These are phyloP conservation scores for Diaporthe amygdali DNA, from an alignment of 2,329 filamentous ascomycete species.

Conservation along the genomic window DNA sequence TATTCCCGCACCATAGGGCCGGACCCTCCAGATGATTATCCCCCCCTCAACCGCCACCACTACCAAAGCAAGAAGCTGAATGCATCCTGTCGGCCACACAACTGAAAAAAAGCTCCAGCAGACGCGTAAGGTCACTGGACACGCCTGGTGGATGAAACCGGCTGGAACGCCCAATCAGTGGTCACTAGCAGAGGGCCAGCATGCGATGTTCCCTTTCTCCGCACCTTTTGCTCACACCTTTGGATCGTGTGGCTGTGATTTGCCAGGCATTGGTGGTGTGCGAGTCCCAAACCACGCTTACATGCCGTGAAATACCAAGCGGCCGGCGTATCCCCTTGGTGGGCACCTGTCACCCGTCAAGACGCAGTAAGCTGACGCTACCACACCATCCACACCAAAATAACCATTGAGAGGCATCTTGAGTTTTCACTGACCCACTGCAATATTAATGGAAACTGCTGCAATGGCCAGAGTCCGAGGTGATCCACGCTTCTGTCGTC, in stretches of 20 bases:
- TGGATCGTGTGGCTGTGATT: neutral
- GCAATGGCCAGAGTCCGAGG: constrained; percentile 1
- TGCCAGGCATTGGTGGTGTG: neutral
- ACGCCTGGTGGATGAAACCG: neutral
- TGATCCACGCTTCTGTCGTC: neutral
- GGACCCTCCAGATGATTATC: neutral
- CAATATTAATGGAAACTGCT: constrained; percentile 6
- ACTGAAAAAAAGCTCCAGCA: neutral
- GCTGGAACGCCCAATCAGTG: neutral
- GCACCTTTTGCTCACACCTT: neutral
- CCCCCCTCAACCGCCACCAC: no score
- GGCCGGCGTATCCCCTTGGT: neutral
- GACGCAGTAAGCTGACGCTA: constrained; percentile 9
- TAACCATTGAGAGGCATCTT: constrained; percentile 7
- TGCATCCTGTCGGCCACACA: neutral
- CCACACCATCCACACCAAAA: constrained; percentile 9
- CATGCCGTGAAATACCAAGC: neutral
- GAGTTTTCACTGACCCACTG: neutral
- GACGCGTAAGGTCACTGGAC: constrained; percentile 2
- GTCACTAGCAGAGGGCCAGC: neutral
- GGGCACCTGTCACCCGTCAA: neutral
- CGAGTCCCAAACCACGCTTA: constrained; percentile 1
- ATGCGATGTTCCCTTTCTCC: neutral
- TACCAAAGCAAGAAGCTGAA: no score
- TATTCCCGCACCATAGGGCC: neutral